Base-by-base conservation (phyloP, 1,139 yeast genomes). In the Yamadazyma buinensis region DNA sequence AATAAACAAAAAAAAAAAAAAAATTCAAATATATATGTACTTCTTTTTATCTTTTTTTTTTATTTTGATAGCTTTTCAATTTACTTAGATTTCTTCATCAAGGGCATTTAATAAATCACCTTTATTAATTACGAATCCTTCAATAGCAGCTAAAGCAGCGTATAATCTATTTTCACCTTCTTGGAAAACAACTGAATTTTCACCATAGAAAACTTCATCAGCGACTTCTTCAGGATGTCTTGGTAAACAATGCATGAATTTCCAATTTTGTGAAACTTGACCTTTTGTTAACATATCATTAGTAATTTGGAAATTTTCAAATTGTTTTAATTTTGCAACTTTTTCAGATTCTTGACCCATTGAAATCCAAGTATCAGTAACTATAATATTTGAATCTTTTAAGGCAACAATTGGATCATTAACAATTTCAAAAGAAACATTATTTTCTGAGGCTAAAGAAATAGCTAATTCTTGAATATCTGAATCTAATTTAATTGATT, bases 321-420 rank as follows among this genome's bases (percentile, higher is more conserved):
- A 92, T 61, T 87, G 92, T 54, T 80, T 69, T 49, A 92, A 66
- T 44, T 90, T 85, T 39, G 71, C 67, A 30, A 58, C 68, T 47
- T 79, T 84, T 57, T 90, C 92, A 7, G 74, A 63, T 59, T 92
- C 98, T 66, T 92, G 92, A 40, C 98, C 98, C 98, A 92, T 92
- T 1, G 97, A 90, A 24, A 92, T 80, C 81, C 95, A 92, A 4
- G 98, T 92, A 51, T 92, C 98, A n/a, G 98, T 92, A 32, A 92
- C 98, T 15, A 92, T 59, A 26, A 92, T 69, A 53, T 90, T 77
- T 3, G 98, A 88, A 43, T 72, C 68, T 35, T 71, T 67, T 38
- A 87, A 77, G 1, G 97, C 96, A 13, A 54, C 65, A 13, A 64
- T 51, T 3, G 98, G 95, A 49, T 85, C 87, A 48, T 82, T 77